Conservation (phyloP, 768 basidiomycete genomes). For the Tricholoma flavovirens region DNA sequence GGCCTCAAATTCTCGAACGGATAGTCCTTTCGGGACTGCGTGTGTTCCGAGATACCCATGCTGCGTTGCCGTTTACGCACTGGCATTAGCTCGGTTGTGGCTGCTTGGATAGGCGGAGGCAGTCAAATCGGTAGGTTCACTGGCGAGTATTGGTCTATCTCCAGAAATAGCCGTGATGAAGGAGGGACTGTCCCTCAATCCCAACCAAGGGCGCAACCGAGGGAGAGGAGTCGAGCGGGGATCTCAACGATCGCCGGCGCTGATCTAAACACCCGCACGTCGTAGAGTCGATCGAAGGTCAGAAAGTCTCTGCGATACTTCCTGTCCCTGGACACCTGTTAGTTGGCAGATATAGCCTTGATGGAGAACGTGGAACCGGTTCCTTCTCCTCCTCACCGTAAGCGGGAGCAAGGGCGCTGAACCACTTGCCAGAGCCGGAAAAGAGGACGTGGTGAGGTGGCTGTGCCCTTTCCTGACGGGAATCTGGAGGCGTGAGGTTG, state of each 20-base stretch:
- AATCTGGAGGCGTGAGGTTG: conserved; percentile 1
- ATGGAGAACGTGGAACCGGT: neutral
- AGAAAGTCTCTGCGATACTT: neutral
- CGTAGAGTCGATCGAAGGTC: conserved; percentile 2
- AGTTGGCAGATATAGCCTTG: neutral
- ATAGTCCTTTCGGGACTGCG: too few relatives aligned
- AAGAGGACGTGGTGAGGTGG: conserved; percentile 4
- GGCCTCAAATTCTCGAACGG: too few relatives aligned
- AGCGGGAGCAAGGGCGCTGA: neutral
- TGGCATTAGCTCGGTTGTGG: too few relatives aligned
- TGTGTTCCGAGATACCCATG: too few relatives aligned
- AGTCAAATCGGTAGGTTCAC: too few relatives aligned
- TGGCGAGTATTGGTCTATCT: too few relatives aligned
- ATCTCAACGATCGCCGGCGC: neutral
- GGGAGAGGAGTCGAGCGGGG: conserved; percentile 4
- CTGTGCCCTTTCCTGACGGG: neutral
- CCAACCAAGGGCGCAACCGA: too few relatives aligned
- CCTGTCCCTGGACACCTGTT: neutral
- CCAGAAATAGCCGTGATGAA: too few relatives aligned
- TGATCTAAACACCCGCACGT: conserved; percentile 9
- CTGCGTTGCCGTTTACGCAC: too few relatives aligned
- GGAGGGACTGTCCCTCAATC: neutral
- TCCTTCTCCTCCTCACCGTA: neutral
- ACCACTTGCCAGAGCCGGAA: neutral
- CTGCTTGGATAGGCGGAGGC: too few relatives aligned